phyloP scores from a whole-genome alignment of 331 rosid species.

The Malus hybrid region DNA sequence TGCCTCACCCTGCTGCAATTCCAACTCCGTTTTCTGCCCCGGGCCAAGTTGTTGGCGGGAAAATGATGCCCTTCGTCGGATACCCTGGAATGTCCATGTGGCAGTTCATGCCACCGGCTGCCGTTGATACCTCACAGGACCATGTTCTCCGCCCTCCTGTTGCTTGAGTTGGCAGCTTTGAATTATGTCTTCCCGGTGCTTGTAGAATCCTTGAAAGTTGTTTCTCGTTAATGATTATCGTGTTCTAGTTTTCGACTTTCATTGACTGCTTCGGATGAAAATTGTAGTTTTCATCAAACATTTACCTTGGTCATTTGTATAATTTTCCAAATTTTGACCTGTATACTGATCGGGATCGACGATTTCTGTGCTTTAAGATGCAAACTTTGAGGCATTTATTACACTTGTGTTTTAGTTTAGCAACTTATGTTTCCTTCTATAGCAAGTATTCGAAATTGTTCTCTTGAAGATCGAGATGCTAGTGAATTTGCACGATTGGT shows the following conservation, averaged over 20 bases:
- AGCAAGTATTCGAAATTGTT: too few species aligned
- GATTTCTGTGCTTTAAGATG: not conserved
- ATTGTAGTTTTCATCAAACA: slow-evolving; percentile 4
- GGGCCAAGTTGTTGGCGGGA: slow-evolving; percentile 50
- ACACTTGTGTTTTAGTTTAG: not conserved
- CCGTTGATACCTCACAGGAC: slow-evolving; percentile 83
- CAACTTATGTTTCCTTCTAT: not conserved
- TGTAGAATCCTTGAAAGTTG: not conserved
- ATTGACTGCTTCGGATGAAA: not conserved
- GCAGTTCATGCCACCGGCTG: slow-evolving; percentile 82
- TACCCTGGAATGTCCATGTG: slow-evolving; percentile 95
- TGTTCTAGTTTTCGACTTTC: not conserved
- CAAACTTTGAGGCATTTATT: not conserved
- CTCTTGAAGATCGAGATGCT: not conserved
- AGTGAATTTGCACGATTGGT: not conserved
- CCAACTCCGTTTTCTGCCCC: slow-evolving; percentile 37
- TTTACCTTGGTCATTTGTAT: not conserved
- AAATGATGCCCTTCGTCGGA: slow-evolving; percentile 72
- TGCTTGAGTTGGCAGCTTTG: slow-evolving; percentile 37
- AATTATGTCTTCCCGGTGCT: not conserved
- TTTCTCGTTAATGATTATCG: not conserved
- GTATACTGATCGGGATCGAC: not conserved
- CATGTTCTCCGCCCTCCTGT: slow-evolving; percentile 95
- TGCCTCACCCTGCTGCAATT: slow-evolving; percentile 47
- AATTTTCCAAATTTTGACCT: slow-evolving; percentile 17